Conservation (phyloP, 2,329 filamentous ascomycete species). For the Paecilomyces dactylethromorphus region DNA sequence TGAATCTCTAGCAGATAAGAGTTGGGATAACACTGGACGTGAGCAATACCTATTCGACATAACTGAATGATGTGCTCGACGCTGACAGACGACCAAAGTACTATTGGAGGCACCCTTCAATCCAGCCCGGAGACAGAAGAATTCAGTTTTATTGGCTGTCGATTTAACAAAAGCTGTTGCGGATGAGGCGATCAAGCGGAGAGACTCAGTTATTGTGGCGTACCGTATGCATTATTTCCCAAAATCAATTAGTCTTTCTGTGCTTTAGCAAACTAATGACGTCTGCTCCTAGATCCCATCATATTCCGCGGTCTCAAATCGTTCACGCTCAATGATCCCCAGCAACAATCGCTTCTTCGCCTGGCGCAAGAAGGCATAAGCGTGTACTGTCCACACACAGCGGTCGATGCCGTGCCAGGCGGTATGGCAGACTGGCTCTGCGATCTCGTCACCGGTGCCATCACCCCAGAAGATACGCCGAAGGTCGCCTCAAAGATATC, state of each 20-base stretch:
- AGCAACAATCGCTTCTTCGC: slow-evolving; percentile 77
- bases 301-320: slow-evolving; percentile 93
- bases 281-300: slow-evolving; percentile 65
- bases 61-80: slow-evolving; percentile 2
- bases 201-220: slow-evolving; percentile 73
- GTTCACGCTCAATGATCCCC: slow-evolving; percentile 73
- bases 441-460: slow-evolving; percentile 63
- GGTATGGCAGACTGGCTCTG: slow-evolving; percentile 94
- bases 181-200: slow-evolving; percentile 75
- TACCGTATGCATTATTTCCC: slow-evolving; percentile 61
- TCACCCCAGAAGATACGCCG: slow-evolving; percentile 6
- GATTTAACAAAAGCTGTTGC: slow-evolving; percentile 86
- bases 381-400: slow-evolving; percentile 93
- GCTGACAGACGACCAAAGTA: slow-evolving; percentile 36
- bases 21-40: slow-evolving; percentile 94
- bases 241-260: neutral
- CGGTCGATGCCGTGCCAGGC: slow-evolving; percentile 76
- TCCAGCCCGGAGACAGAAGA: slow-evolving; percentile 49
- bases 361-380: slow-evolving; percentile 83
- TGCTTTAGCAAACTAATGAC: neutral
- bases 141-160: slow-evolving; percentile 73
- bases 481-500: neutral
- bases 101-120: slow-evolving; percentile 64
- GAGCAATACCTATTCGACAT: slow-evolving; percentile 14
- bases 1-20: slow-evolving; percentile 76